Percentiles rank a stretch among this genome's conserved stretches.
Conservation (phyloP, 306 rosid species). For the Inga laurina region DNA sequence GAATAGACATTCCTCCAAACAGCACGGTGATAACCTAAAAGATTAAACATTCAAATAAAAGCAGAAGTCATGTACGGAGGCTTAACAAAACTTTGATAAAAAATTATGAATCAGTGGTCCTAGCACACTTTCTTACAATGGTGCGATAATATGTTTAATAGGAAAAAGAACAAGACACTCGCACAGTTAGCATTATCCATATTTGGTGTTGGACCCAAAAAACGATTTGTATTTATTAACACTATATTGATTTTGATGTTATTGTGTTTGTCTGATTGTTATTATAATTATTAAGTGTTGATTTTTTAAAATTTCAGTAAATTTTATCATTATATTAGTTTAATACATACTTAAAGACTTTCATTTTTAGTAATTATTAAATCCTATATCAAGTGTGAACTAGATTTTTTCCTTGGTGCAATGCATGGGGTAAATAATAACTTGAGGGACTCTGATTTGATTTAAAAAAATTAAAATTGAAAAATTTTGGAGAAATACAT, state of each 20-base stretch:
- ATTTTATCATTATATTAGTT: no score
- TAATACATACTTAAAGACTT: background rate
- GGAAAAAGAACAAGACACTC: background rate
- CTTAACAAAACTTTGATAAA: constrained; percentile 18
- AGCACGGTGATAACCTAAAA: constrained; percentile 83
- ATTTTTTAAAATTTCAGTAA: background rate
- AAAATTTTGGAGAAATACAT: background rate
- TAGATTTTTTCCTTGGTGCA: background rate
- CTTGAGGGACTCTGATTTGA: background rate
- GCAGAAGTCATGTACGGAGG: constrained; percentile 41
- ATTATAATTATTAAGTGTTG: background rate
- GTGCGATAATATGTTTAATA: constrained; percentile 5
- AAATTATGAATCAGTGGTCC: constrained; percentile 8
- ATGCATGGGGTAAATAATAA: background rate
- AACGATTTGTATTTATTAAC: background rate
- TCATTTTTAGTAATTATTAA: background rate
- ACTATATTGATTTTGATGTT: background rate
- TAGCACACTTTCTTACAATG: constrained; percentile 5
- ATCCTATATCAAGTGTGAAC: background rate
- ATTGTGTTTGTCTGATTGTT: background rate
- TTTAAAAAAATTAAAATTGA: background rate
- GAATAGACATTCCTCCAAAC: constrained; percentile 92
- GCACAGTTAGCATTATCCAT: background rate
- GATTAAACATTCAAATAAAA: constrained; percentile 34
- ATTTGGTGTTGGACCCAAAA: background rate